phyloP scores from a whole-genome alignment of 208 protist species.

The Trypanosoma cruzi region DNA sequence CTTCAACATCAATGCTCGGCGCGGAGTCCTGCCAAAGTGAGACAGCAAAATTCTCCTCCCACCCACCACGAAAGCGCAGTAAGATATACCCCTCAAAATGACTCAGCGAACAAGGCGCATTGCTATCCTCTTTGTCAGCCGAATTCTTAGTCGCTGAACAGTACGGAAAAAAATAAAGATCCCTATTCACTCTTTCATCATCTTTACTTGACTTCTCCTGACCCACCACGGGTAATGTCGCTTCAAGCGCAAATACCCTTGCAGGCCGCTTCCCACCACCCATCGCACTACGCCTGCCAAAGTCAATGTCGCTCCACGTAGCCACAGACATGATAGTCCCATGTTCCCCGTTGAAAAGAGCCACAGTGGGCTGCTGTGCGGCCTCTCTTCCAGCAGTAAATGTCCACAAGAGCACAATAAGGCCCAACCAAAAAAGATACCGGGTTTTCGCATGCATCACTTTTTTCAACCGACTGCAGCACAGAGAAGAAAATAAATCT shows the following conservation, averaged over 20 bases:
- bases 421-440: background rate
- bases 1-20: constrained; percentile 1
- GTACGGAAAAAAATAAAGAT: constrained; percentile 28
- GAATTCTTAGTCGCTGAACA: no score
- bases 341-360: constrained; percentile 19
- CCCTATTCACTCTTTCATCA: constrained; percentile 2
- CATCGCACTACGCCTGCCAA: constrained; percentile 22
- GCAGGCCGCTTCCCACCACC: constrained; percentile 17
- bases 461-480: no score
- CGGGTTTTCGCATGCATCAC: background rate
- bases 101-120: constrained; percentile 18
- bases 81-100: constrained; percentile 24
- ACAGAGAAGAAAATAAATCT: background rate
- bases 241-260: constrained; percentile 22
- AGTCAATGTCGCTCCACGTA: constrained; percentile 28
- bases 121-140: no score
- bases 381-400: background rate
- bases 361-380: constrained; percentile 14
- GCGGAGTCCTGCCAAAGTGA: constrained; percentile 22
- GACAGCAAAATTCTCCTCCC: constrained; percentile 20
- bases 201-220: background rate
- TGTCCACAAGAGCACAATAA: background rate
- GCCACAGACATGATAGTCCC: constrained; percentile 10
- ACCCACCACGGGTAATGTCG: constrained; percentile 10
- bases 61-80: constrained; percentile 29